Evolutionary conservation across 306 rosid genomes (phyloP).

Genomic region (Cucumis hystrix): DNA sequence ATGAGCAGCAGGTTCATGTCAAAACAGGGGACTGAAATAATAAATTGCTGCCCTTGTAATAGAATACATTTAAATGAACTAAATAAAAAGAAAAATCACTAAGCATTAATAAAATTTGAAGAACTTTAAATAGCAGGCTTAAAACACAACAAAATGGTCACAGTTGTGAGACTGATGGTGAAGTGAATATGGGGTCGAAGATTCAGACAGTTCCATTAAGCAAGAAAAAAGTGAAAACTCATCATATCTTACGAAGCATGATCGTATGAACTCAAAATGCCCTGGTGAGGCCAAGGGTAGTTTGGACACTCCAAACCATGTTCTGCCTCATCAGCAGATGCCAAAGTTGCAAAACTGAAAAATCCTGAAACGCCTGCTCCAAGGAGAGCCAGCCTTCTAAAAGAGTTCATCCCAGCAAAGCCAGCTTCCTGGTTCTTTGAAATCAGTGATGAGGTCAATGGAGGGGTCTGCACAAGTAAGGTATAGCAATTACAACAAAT

Average conservation of each 20-base stretch:
- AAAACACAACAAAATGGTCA: background rate
- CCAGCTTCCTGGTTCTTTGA: slow-evolving; percentile 41
- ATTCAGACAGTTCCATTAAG: background rate
- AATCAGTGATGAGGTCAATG: slow-evolving; percentile 37
- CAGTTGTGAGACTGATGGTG: background rate
- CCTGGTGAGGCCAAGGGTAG: slow-evolving; percentile 99
- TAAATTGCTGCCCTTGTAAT: background rate
- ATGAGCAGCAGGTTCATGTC: slow-evolving; percentile 1
- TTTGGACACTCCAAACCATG: slow-evolving; percentile 78
- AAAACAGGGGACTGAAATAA: background rate
- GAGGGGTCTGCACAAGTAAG: slow-evolving; percentile 33
- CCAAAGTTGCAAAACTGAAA: slow-evolving; percentile 61
- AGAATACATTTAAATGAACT: background rate
- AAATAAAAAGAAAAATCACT: background rate
- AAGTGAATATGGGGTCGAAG: background rate
- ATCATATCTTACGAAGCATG: slow-evolving; percentile 72
- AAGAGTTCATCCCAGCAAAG: slow-evolving; percentile 44
- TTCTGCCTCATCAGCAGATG: slow-evolving; percentile 95
- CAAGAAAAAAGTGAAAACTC: background rate
- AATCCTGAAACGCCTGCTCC: slow-evolving; percentile 85
- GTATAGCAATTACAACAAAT: slow-evolving; percentile 1
- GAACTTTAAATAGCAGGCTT: background rate
- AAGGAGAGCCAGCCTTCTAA: slow-evolving; percentile 73
- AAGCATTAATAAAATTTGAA: background rate
- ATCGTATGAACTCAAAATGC: slow-evolving; percentile 95